These are phyloP conservation scores for Esteya vermicola DNA, from an alignment of 2,329 filamentous ascomycete species.

Conservation along the genomic window DNA sequence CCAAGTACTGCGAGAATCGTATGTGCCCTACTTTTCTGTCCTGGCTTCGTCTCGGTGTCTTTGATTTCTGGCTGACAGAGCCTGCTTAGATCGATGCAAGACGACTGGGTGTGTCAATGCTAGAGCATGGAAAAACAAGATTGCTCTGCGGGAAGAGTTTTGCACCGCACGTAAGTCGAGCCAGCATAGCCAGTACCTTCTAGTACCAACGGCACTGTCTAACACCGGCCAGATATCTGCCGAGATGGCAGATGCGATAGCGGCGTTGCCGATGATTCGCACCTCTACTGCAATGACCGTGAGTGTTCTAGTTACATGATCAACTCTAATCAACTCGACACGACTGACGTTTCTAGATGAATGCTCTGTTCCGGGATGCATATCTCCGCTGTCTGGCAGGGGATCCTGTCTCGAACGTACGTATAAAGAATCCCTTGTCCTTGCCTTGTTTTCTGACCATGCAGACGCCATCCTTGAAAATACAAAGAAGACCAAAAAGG, in stretches of 20 bases:
- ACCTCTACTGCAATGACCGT: slow-evolving; percentile 6
- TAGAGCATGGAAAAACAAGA: slow-evolving; percentile 5
- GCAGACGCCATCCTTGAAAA: slow-evolving; percentile 1
- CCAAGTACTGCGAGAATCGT: slow-evolving; percentile 5
- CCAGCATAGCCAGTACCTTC: too few species aligned
- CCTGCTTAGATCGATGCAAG: slow-evolving; percentile 4
- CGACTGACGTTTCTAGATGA: slow-evolving; percentile 1
- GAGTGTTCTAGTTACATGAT: neutral
- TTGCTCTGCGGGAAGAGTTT: slow-evolving; percentile 3
- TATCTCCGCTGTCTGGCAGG: neutral
- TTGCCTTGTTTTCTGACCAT: neutral
- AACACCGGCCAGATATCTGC: slow-evolving; percentile 5
- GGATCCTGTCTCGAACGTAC: slow-evolving; percentile 4
- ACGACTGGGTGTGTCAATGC: slow-evolving; percentile 1
- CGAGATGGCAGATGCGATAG: neutral
- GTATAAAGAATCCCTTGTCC: too few species aligned
- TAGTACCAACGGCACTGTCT: too few species aligned
- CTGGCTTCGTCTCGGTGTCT: neutral
- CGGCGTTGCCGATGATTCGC: neutral
- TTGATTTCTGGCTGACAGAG: neutral
- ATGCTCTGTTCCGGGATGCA: slow-evolving; percentile 1
- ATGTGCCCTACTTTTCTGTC: neutral
- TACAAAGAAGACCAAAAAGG: neutral
- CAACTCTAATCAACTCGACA: neutral
- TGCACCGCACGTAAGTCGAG: slow-evolving; percentile 7